Evolutionary conservation across 1,284 basidiomycete species (phyloP).

Genomic region (Tranzscheliella williamsii): DNA sequence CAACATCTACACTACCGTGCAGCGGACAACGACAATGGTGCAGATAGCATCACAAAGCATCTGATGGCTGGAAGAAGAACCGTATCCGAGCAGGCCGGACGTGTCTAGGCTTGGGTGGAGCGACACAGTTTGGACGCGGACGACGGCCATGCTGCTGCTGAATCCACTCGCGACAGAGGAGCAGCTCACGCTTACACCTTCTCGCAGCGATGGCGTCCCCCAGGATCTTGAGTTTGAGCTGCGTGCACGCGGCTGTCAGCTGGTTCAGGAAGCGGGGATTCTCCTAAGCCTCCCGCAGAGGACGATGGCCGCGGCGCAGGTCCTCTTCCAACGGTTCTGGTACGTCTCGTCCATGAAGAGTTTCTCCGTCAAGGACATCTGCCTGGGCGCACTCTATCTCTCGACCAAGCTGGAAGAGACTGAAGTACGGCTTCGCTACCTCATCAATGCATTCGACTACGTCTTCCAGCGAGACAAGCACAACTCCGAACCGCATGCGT

Average conservation of each 20-base stretch:
- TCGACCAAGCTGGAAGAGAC: conserved; percentile 96
- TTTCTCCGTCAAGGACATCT: conserved; percentile 86
- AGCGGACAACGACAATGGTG: too few relatives aligned
- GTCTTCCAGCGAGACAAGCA: conserved; percentile 61
- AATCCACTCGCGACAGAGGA: conserved; percentile 81
- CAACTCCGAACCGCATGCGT: neutral
- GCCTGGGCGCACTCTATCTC: conserved; percentile 88
- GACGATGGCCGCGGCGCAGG: conserved; percentile 92
- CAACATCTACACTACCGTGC: too few relatives aligned
- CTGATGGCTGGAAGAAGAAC: too few relatives aligned
- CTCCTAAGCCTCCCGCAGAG: conserved; percentile 93
- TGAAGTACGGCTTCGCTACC: conserved; percentile 83
- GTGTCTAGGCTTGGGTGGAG: too few relatives aligned
- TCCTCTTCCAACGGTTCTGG: conserved; percentile 95
- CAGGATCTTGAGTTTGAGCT: conserved; percentile 80
- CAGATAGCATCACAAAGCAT: too few relatives aligned
- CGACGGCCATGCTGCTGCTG: too few relatives aligned
- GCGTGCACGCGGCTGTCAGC: conserved; percentile 74
- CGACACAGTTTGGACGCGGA: neutral
- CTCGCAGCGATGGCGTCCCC: conserved; percentile 78
- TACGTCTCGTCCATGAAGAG: conserved; percentile 91
- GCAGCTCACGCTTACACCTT: conserved; percentile 80
- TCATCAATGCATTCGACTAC: conserved; percentile 91
- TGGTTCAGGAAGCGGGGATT: conserved; percentile 91
- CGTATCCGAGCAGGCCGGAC: too few relatives aligned